These are phyloP conservation scores for Samsoniella hepiali DNA, from an alignment of 2,329 filamentous ascomycete species.

Conservation along the genomic window DNA sequence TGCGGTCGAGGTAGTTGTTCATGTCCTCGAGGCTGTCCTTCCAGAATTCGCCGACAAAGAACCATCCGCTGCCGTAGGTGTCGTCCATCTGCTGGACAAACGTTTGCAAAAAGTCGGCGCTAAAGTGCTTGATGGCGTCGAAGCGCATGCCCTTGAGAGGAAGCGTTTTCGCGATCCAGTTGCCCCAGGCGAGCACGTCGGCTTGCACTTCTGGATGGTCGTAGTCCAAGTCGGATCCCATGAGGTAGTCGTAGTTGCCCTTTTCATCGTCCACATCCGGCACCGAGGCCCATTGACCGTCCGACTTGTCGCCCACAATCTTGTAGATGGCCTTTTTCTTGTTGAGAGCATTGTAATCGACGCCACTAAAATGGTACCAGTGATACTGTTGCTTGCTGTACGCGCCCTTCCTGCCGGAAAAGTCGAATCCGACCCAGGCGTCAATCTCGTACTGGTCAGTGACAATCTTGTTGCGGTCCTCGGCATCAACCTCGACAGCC, in stretches of 20 bases:
- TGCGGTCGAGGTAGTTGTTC: conserved; percentile 32
- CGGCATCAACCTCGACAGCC: conserved; percentile 61
- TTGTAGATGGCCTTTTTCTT: conserved; percentile 66
- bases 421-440: conserved; percentile 68
- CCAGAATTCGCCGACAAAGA: conserved; percentile 40
- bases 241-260: conserved; percentile 67
- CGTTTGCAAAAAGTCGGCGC: conserved; percentile 61
- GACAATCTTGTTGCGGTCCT: conserved; percentile 56
- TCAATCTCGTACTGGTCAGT: conserved; percentile 62
- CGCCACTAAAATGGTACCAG: conserved; percentile 68
- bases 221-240: conserved; percentile 71
- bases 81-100: conserved; percentile 58
- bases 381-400: conserved; percentile 65
- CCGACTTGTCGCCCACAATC: conserved; percentile 56
- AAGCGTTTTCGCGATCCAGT: conserved; percentile 62
- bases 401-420: conserved; percentile 57
- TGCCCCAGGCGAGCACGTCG: conserved; percentile 65
- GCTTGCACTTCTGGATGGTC: conserved; percentile 58
- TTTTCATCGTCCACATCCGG: conserved; percentile 57
- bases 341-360: conserved; percentile 61
- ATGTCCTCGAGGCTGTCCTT: conserved; percentile 37
- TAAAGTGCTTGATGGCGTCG: conserved; percentile 72
- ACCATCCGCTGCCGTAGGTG: conserved; percentile 37
- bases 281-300: conserved; percentile 58
- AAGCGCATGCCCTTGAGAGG: conserved; percentile 64